phyloP scores from a whole-genome alignment of 345 rosid species.

The Salix exigua region DNA sequence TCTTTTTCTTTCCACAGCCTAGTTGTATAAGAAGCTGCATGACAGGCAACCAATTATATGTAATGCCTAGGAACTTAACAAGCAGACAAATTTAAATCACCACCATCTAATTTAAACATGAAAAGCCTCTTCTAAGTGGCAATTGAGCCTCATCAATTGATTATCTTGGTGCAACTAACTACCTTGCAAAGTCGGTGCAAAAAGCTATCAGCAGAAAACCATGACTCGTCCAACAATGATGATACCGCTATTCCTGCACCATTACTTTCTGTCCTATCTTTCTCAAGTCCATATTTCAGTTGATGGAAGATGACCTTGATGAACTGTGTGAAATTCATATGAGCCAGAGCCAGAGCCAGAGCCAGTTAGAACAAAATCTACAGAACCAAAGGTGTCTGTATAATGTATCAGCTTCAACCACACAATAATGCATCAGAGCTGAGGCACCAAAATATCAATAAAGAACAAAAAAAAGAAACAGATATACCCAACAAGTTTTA shows the following conservation, averaged over 20 bases:
- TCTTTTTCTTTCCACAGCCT: background rate
- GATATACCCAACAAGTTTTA: too few species aligned
- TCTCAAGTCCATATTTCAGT: slow-evolving; percentile 78
- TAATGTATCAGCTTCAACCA: background rate
- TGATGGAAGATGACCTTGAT: slow-evolving; percentile 75
- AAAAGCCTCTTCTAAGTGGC: background rate
- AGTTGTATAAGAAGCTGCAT: background rate
- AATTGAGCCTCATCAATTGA: background rate
- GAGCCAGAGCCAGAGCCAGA: slow-evolving; percentile 3
- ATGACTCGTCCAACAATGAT: slow-evolving; percentile 67
- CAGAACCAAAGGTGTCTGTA: background rate
- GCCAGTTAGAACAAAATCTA: background rate
- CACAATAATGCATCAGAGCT: background rate
- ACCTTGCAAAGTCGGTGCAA: slow-evolving; percentile 78
- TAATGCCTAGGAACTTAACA: background rate
- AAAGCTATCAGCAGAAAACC: slow-evolving; percentile 84
- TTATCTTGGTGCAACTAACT: background rate
- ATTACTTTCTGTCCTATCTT: slow-evolving; percentile 38
- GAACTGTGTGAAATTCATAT: slow-evolving; percentile 49
- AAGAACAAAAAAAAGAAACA: background rate
- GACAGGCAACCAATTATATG: background rate
- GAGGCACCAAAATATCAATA: background rate
- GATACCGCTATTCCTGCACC: slow-evolving; percentile 46
- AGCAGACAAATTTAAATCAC: background rate
- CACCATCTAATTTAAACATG: background rate